Percentiles rank a stretch among this genome's conserved stretches.
phyloP scores from a whole-genome alignment of 805 yeast species.

The Starmerella apicola region DNA sequence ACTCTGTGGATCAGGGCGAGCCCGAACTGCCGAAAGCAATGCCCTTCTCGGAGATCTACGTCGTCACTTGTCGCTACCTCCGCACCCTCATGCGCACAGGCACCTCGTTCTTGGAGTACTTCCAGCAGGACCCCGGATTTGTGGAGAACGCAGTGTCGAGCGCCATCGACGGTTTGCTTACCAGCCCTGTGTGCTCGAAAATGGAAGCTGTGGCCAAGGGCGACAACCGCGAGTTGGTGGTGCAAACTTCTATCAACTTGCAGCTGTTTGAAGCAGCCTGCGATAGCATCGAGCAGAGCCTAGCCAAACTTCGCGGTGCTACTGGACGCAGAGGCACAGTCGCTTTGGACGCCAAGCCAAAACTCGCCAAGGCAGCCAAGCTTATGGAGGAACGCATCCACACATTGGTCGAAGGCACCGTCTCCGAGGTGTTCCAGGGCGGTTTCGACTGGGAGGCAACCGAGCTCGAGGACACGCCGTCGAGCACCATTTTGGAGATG shows the following conservation, averaged over 20 bases:
- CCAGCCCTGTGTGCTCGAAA: slow-evolving; percentile 51
- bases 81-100: slow-evolving; percentile 53
- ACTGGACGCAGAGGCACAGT: slow-evolving; percentile 31
- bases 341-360: slow-evolving; percentile 40
- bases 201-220: slow-evolving; percentile 51
- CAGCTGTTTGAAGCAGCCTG: slow-evolving; percentile 76
- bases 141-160: slow-evolving; percentile 47
- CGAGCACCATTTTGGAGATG: slow-evolving; percentile 65
- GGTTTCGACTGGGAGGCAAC: slow-evolving; percentile 74
- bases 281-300: slow-evolving; percentile 40
- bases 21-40: slow-evolving; percentile 45
- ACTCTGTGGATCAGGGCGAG: slow-evolving; percentile 14
- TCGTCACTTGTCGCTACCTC: slow-evolving; percentile 69
- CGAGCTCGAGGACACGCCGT: slow-evolving; percentile 41
- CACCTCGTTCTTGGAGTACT: slow-evolving; percentile 50
- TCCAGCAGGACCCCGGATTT: slow-evolving; percentile 47
- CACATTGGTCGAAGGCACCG: slow-evolving; percentile 66
- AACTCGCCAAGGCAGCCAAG: slow-evolving; percentile 48
- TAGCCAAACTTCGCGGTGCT: slow-evolving; percentile 29
- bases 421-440: slow-evolving; percentile 67
- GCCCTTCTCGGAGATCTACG: slow-evolving; percentile 82
- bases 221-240: slow-evolving; percentile 74
- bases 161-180: slow-evolving; percentile 57
- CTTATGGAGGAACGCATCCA: slow-evolving; percentile 71
- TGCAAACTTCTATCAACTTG: slow-evolving; percentile 78